Percentiles rank a stretch among this genome's conserved stretches.
Conservation (phyloP, 495 filamentous ascomycete genomes). For the Lasiosphaeris hirsuta region DNA sequence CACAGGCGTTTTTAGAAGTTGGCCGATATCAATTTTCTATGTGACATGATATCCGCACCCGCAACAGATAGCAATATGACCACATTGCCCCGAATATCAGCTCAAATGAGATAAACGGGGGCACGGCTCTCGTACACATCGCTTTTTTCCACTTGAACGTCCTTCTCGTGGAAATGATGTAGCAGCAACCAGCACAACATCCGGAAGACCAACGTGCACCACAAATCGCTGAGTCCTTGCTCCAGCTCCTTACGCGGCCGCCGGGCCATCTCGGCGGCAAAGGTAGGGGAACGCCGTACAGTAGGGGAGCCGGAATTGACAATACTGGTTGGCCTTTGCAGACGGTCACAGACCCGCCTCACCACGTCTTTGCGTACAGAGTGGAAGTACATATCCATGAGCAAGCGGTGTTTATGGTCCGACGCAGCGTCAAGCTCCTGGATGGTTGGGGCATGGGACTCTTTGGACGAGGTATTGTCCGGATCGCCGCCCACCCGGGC, state of each 20-base stretch:
- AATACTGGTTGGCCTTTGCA: not conserved
- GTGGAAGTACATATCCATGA: constrained; percentile 25
- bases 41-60: no score
- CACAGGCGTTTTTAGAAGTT: no score
- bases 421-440: constrained; percentile 7
- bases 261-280: not conserved
- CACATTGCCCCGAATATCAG: not conserved
- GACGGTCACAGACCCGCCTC: not conserved
- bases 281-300: not conserved
- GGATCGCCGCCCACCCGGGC: not conserved
- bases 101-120: constrained; percentile 37
- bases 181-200: constrained; percentile 47
- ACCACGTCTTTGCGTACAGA: constrained; percentile 15
- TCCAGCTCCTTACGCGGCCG: not conserved
- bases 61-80: no score
- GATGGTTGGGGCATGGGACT: not conserved
- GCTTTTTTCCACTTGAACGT: constrained; percentile 38
- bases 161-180: constrained; percentile 44
- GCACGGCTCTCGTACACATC: constrained; percentile 39
- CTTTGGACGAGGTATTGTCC: not conserved
- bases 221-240: constrained; percentile 23
- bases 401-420: constrained; percentile 15
- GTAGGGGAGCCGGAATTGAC: not conserved
- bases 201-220: constrained; percentile 40
- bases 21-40: no score